Percentiles rank a stretch among this genome's conserved stretches.
These are phyloP conservation scores for Xylaria sp. DNA, from an alignment of 2,329 filamentous ascomycete genomes.

Conservation along the genomic window DNA sequence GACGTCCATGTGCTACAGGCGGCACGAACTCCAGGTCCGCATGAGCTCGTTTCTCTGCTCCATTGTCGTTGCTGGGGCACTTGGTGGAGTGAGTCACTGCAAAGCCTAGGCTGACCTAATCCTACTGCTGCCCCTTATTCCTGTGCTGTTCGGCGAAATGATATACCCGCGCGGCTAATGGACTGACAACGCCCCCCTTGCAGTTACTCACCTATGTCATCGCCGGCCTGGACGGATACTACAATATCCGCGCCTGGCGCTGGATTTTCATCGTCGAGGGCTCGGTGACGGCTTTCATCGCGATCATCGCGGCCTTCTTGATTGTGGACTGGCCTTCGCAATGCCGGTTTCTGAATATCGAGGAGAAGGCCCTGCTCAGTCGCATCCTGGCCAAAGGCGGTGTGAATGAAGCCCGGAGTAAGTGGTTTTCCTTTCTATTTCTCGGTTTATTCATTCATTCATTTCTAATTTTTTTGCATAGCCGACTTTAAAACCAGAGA, in stretches of 20 bases:
- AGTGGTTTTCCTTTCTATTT: not conserved
- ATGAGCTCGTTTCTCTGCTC: slow-evolving; percentile 58
- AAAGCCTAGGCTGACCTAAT: not conserved
- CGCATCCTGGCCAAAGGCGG: slow-evolving; percentile 50
- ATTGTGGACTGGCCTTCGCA: slow-evolving; percentile 63
- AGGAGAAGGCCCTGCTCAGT: slow-evolving; percentile 53
- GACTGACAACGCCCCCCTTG: not conserved
- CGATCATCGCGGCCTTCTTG: slow-evolving; percentile 53
- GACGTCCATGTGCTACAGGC: slow-evolving; percentile 61
- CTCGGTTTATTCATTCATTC: too few relatives aligned
- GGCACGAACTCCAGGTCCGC: slow-evolving; percentile 61
- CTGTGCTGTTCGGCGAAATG: not conserved
- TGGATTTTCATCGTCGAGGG: slow-evolving; percentile 61
- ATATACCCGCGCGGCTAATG: not conserved
- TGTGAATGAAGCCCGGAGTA: slow-evolving; percentile 41
- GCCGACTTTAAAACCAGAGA: too few relatives aligned
- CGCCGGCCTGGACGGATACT: slow-evolving; percentile 56
- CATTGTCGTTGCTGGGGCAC: slow-evolving; percentile 56
- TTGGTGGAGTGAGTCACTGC: slow-evolving; percentile 52
- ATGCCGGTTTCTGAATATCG: slow-evolving; percentile 57
- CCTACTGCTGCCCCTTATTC: not conserved
- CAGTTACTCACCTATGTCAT: slow-evolving; percentile 62
- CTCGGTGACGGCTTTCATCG: slow-evolving; percentile 50
- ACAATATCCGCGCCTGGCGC: slow-evolving; percentile 59
- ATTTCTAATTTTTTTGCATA: too few relatives aligned